A percentile compares a stretch with the other conserved stretches of the same genome.
These are phyloP conservation scores for Purpureocillium lavendulum DNA, from an alignment of 2,329 filamentous ascomycete genomes.

Conservation along the genomic window DNA sequence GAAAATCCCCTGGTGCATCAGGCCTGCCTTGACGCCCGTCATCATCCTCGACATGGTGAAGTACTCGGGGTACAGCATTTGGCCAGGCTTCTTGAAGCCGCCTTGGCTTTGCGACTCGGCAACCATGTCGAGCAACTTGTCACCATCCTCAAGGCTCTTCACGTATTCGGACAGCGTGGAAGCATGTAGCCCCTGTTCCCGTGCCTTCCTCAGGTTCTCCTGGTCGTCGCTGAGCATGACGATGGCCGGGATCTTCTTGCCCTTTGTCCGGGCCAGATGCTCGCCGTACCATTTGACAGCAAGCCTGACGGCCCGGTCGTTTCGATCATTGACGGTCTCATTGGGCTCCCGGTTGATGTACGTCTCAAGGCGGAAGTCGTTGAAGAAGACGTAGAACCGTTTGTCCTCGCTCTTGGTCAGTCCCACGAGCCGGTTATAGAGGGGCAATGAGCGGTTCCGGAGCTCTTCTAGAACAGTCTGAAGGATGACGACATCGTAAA, in stretches of 20 bases:
- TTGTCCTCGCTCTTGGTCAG: constrained; percentile 95
- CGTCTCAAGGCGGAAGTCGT: constrained; percentile 92
- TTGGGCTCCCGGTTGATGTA: constrained; percentile 66
- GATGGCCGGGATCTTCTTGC: constrained; percentile 59
- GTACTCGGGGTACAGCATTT: constrained; percentile 83
- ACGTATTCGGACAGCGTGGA: constrained; percentile 70
- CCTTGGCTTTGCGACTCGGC: constrained; percentile 66
- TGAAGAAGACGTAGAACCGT: constrained; percentile 98
- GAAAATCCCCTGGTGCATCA: constrained; percentile 89
- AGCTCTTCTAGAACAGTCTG: constrained; percentile 96
- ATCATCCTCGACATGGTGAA: constrained; percentile 85
- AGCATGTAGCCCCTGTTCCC: constrained; percentile 63
- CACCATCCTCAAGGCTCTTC: constrained; percentile 71
- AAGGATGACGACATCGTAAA: constrained; percentile 93
- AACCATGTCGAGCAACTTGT: constrained; percentile 87
- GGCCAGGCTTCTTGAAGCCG: constrained; percentile 50
- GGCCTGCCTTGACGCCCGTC: constrained; percentile 82
- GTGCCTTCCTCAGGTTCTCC: constrained; percentile 77
- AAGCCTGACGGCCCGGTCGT: constrained; percentile 81
- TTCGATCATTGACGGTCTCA: constrained; percentile 92
- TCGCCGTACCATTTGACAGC: constrained; percentile 86
- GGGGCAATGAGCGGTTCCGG: constrained; percentile 82
- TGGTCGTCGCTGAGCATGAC: constrained; percentile 94
- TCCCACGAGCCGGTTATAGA: constrained; percentile 88
- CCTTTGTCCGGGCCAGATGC: constrained; percentile 62